phyloP scores from a whole-genome alignment of 176 grass and related monocot species.

The Triticum dicoccoides region DNA sequence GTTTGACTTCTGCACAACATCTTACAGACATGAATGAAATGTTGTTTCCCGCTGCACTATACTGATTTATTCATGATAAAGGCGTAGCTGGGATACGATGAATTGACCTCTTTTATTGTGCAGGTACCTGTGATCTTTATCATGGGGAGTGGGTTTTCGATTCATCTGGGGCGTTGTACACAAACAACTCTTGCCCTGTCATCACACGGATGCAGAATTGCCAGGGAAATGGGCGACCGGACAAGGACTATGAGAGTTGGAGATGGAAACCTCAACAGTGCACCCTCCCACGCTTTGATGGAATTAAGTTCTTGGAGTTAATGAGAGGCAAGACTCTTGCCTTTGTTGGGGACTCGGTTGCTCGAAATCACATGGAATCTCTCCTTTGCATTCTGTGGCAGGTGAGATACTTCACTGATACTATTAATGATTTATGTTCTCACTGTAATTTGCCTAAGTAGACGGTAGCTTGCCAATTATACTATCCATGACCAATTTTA shows the following conservation, averaged over 20 bases:
- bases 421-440: not conserved
- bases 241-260: constrained; percentile 85
- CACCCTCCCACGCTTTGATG: constrained; percentile 70
- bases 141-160: constrained; percentile 75
- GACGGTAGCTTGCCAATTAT: not conserved
- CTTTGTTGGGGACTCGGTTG: constrained; percentile 91
- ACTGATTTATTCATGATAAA: not conserved
- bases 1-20: not conserved
- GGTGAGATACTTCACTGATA: constrained; percentile 33
- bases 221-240: constrained; percentile 85
- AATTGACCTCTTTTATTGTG: constrained; percentile 13
- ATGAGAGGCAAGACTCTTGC: constrained; percentile 93
- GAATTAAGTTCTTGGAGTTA: constrained; percentile 77
- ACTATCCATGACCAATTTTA: not conserved
- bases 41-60: constrained; percentile 8
- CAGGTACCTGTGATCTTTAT: constrained; percentile 77
- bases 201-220: constrained; percentile 95
- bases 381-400: constrained; percentile 93
- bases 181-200: constrained; percentile 86
- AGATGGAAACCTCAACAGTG: constrained; percentile 88
- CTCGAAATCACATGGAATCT: constrained; percentile 96
- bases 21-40: not conserved
- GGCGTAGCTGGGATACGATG: not conserved
- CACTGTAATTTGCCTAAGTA: not conserved
- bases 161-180: constrained; percentile 62